These are phyloP conservation scores for Ashbya aceris DNA, from an alignment of 1,139 yeast species.

Conservation along the genomic window DNA sequence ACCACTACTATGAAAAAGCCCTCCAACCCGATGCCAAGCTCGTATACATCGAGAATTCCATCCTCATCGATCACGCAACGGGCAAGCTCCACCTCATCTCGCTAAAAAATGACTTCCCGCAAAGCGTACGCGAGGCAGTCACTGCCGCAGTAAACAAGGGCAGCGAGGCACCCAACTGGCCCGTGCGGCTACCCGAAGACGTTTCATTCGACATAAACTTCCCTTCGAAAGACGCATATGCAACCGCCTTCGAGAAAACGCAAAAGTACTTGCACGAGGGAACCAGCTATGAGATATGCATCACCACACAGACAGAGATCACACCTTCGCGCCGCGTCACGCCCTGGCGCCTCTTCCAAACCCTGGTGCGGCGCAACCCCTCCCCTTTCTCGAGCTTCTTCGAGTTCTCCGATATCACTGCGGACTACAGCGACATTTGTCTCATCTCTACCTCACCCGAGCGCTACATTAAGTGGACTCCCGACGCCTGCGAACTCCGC, in stretches of 20 bases:
- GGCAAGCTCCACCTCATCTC: conserved; percentile 49
- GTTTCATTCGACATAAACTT: conserved; percentile 27
- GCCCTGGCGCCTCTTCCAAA: conserved; percentile 77
- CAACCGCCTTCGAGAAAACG: conserved; percentile 49
- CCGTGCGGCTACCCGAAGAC: conserved; percentile 16
- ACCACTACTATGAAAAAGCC: conserved; percentile 29
- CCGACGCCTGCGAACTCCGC: conserved; percentile 58
- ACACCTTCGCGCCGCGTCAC: conserved; percentile 37
- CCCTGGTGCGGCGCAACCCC: conserved; percentile 66
- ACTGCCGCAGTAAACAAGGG: conserved; percentile 2
- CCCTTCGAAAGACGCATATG: conserved; percentile 51
- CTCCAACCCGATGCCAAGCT: conserved; percentile 63
- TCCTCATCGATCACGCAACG: conserved; percentile 45
- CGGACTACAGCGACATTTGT: conserved; percentile 28
- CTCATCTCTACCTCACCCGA: conserved; percentile 91
- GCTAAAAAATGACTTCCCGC: conserved; percentile 29
- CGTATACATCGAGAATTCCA: conserved; percentile 58
- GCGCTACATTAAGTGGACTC: conserved; percentile 75
- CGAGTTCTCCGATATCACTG: conserved; percentile 50
- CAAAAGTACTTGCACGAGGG: conserved; percentile 68
- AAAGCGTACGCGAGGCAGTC: conserved; percentile 8
- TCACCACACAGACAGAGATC: conserved; percentile 70
- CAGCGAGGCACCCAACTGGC: conserved; percentile 6
- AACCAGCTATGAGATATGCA: conserved; percentile 88
- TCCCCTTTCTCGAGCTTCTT: conserved; percentile 86